phyloP scores from a whole-genome alignment of 1,284 basidiomycete species.

The Fomitopsis betulina region DNA sequence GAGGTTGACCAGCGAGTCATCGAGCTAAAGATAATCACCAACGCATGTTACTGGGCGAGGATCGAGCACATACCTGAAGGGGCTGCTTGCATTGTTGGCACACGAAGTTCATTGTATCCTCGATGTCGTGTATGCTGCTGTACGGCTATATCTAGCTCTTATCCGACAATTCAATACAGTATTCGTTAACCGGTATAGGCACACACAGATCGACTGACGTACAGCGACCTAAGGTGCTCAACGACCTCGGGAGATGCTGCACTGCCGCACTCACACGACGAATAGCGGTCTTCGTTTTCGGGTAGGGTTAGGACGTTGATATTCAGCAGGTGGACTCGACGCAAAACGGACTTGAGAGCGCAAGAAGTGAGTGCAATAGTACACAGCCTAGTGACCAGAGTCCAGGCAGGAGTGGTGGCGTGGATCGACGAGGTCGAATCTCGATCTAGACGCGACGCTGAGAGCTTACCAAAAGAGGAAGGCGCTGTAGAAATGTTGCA shows the following conservation, averaged over 20 bases:
- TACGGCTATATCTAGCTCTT: neutral
- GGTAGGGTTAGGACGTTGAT: neutral
- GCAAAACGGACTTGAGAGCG: neutral
- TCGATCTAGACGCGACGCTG: neutral
- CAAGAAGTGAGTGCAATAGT: neutral
- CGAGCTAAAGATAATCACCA: constrained; percentile 48
- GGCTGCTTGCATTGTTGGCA: constrained; percentile 89
- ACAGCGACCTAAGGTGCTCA: neutral
- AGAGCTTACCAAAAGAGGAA: neutral
- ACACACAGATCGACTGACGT: neutral
- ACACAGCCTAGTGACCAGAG: neutral
- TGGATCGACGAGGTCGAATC: neutral
- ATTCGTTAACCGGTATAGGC: neutral
- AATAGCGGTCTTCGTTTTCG: neutral
- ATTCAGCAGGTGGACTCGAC: neutral
- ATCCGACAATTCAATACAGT: neutral
- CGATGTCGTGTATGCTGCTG: neutral
- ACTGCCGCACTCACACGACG: neutral
- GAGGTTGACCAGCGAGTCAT: constrained; percentile 79
- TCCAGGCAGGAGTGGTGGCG: neutral
- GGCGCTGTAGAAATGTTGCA: neutral
- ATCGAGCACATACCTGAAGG: constrained; percentile 51
- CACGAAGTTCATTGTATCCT: constrained; percentile 49
- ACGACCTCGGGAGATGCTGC: neutral
- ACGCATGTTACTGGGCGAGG: neutral